phyloP scores from a whole-genome alignment of 1,284 basidiomycete species.

The Apiotrichum laibachii region DNA sequence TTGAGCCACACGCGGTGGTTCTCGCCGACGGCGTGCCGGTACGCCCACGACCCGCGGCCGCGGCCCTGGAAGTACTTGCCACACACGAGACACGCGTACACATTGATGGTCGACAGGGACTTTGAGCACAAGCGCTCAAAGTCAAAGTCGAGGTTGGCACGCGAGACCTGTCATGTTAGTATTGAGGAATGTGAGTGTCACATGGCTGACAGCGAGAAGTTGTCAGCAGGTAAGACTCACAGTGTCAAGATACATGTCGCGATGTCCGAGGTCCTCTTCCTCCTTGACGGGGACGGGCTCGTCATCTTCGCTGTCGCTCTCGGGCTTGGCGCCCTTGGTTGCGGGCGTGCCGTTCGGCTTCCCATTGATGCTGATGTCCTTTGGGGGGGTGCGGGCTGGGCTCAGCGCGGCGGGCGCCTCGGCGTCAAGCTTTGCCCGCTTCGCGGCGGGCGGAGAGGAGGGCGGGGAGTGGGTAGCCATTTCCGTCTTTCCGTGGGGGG shows the following conservation, averaged over 20 bases:
- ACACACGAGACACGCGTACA: conserved; percentile 95
- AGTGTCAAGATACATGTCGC: conserved; percentile 94
- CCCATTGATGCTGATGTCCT: not conserved
- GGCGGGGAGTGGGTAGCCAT: conserved; percentile 22
- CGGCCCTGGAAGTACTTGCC: conserved; percentile 99
- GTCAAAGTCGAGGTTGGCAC: conserved; percentile 90
- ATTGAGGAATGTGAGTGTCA: not conserved
- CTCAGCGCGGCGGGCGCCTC: conserved; percentile 11
- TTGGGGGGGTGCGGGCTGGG: conserved; percentile 1
- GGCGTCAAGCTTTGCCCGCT: conserved; percentile 35
- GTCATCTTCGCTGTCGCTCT: conserved; percentile 55
- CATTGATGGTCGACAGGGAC: conserved; percentile 92
- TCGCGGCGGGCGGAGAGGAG: conserved; percentile 43
- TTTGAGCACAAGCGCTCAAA: conserved; percentile 99
- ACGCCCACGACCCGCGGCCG: conserved; percentile 88
- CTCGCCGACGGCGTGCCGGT: conserved; percentile 94
- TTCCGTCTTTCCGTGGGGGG: not conserved
- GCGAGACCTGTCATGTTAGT: conserved; percentile 65
- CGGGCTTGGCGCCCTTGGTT: conserved; percentile 5
- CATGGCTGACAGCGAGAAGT: not conserved
- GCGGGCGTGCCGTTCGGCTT: conserved; percentile 15
- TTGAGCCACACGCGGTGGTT: conserved; percentile 99
- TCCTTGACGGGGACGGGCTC: conserved; percentile 45
- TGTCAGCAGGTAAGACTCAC: conserved; percentile 54
- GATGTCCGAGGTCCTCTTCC: conserved; percentile 59